Percentiles rank a stretch among this genome's conserved stretches.
These are phyloP conservation scores for Corynespora cassiicola DNA, from an alignment of 2,329 filamentous ascomycete species.

Conservation along the genomic window DNA sequence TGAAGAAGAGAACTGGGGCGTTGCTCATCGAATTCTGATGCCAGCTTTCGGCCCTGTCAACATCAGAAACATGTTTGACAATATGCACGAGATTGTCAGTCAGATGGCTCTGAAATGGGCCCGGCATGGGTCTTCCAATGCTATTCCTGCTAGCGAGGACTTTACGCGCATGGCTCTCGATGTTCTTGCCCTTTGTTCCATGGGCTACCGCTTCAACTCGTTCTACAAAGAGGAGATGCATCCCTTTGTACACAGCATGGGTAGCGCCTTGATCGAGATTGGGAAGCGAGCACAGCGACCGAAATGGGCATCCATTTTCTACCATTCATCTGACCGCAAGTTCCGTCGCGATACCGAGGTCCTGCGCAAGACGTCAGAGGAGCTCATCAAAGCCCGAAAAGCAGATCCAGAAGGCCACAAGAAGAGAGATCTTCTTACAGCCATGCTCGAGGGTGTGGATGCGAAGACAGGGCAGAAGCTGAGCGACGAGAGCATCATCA, in stretches of 20 bases:
- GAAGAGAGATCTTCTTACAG: constrained; percentile 63
- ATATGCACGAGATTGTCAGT: constrained; percentile 60
- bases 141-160: constrained; percentile 27
- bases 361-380: constrained; percentile 60
- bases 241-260: constrained; percentile 30
- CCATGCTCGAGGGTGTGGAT: constrained; percentile 63
- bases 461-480: constrained; percentile 63
- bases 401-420: constrained; percentile 56
- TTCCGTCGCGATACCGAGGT: constrained; percentile 57
- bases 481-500: constrained; percentile 63
- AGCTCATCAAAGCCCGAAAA: constrained; percentile 60
- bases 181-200: constrained; percentile 29
- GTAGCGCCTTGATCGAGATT: constrained; percentile 16
- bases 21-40: constrained; percentile 62
- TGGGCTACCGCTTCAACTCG: constrained; percentile 33
- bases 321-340: constrained; percentile 36
- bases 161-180: constrained; percentile 30
- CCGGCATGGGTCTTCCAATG: constrained; percentile 47
- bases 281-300: constrained; percentile 13
- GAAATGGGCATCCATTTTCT: constrained; percentile 14
- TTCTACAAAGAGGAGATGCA: constrained; percentile 29
- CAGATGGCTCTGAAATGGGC: constrained; percentile 71
- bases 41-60: constrained; percentile 71
- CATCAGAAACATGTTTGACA: constrained; percentile 69
- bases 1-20: constrained; percentile 4